These are phyloP conservation scores for Penicilliopsis zonata DNA, from an alignment of 495 filamentous ascomycete genomes.

Conservation along the genomic window DNA sequence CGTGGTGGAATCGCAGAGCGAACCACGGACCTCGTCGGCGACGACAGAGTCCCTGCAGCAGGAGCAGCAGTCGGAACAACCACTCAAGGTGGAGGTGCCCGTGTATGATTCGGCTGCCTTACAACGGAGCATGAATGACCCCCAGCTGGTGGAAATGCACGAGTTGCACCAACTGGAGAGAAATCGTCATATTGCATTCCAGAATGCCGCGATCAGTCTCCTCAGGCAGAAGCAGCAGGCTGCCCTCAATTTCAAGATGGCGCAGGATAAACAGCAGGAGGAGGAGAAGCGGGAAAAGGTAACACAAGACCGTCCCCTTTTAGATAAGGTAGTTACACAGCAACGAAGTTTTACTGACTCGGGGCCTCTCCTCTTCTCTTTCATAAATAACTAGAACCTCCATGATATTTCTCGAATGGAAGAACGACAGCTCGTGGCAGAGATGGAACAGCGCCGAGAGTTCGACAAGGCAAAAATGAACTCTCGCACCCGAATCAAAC, in stretches of 20 bases:
- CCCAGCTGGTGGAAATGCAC: constrained; percentile 37
- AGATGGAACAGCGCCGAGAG: constrained; percentile 48
- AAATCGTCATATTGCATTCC: constrained; percentile 44
- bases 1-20: constrained; percentile 15
- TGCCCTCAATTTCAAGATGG: constrained; percentile 15
- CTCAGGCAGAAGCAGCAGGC: constrained; percentile 23
- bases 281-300: constrained; percentile 42
- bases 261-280: constrained; percentile 27
- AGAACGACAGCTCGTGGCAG: constrained; percentile 61
- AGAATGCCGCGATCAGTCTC: constrained; percentile 18
- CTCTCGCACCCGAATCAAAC: constrained; percentile 55
- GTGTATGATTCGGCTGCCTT: constrained; percentile 24
- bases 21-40: too few species aligned
- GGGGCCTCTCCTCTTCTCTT: constrained; percentile 14
- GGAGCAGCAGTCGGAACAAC: background rate
- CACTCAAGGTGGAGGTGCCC: constrained; percentile 24
- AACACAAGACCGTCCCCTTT: constrained; percentile 23
- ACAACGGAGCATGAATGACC: constrained; percentile 31
- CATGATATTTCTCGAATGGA: constrained; percentile 48
- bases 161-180: constrained; percentile 44
- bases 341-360: constrained; percentile 33
- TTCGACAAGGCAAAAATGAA: constrained; percentile 47
- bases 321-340: constrained; percentile 27
- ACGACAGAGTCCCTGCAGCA: constrained; percentile 1
- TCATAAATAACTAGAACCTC: constrained; percentile 31